These are phyloP conservation scores for Cyclanthera cordifolia DNA, from an alignment of 306 rosid species.

Conservation along the genomic window DNA sequence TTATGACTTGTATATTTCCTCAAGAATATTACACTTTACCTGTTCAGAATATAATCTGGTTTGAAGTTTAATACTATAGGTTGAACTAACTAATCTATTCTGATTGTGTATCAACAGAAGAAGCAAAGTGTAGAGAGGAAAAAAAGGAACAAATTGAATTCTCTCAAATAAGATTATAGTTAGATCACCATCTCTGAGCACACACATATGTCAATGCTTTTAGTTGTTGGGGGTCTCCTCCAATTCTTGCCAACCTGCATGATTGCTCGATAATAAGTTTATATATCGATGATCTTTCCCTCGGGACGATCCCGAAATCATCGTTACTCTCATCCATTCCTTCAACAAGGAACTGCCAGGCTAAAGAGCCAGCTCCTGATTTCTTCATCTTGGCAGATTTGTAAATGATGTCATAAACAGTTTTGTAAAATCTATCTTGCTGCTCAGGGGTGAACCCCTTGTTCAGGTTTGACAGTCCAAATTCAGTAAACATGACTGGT, in stretches of 20 bases:
- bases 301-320: constrained; percentile 74
- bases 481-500: constrained; percentile 89
- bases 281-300: constrained; percentile 46
- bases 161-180: constrained; percentile 6
- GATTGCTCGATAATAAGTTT: constrained; percentile 46
- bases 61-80: constrained; percentile 7
- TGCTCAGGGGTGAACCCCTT: constrained; percentile 40
- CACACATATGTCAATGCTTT: constrained; percentile 42
- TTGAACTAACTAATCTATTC: constrained; percentile 11
- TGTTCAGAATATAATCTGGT: not conserved
- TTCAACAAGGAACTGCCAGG: constrained; percentile 75
- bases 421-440: constrained; percentile 47
- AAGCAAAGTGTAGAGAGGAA: constrained; percentile 2
- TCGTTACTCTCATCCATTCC: constrained; percentile 70
- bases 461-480: constrained; percentile 59
- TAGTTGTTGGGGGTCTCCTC: constrained; percentile 36
- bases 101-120: constrained; percentile 10
- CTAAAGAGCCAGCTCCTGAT: constrained; percentile 75
- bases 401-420: constrained; percentile 45
- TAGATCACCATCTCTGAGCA: constrained; percentile 20
- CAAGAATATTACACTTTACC: constrained; percentile 10
- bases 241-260: constrained; percentile 58
- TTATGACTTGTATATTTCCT: not conserved
- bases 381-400: constrained; percentile 64
- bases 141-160: not conserved